phyloP scores from a whole-genome alignment of 352 stramenopile genomes.

The Phytophthora hibernalis region DNA sequence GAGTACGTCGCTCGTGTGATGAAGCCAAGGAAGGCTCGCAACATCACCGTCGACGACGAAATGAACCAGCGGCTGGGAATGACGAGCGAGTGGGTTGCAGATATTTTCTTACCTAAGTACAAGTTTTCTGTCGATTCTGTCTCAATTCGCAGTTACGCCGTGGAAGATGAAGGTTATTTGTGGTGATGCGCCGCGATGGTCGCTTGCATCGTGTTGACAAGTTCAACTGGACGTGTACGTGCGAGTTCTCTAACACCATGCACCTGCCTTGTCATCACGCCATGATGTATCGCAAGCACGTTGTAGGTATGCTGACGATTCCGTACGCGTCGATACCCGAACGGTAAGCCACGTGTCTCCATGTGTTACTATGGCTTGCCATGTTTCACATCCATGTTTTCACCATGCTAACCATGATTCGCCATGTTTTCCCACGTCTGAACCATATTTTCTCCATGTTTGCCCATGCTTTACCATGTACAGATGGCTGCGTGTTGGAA shows the following conservation, averaged over 20 bases:
- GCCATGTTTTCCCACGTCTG: constrained; percentile 4
- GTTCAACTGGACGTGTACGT: constrained; percentile 7
- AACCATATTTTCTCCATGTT: no score
- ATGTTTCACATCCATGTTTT: no score
- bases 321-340: background rate
- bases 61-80: no score
- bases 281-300: constrained; percentile 8
- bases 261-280: constrained; percentile 2
- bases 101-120: no score
- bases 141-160: no score
- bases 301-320: background rate
- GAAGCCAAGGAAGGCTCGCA: no score
- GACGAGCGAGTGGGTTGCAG: no score
- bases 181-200: background rate
- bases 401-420: background rate
- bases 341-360: background rate
- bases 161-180: no score
- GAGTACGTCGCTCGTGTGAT: no score
- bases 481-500: background rate
- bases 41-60: no score
- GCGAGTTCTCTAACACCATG: constrained; percentile 7
- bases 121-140: no score
- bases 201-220: no score
- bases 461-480: background rate
- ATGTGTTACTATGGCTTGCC: background rate